Conservation (phyloP, 129 eudicot species). For the Oenanthe sinensis region DNA sequence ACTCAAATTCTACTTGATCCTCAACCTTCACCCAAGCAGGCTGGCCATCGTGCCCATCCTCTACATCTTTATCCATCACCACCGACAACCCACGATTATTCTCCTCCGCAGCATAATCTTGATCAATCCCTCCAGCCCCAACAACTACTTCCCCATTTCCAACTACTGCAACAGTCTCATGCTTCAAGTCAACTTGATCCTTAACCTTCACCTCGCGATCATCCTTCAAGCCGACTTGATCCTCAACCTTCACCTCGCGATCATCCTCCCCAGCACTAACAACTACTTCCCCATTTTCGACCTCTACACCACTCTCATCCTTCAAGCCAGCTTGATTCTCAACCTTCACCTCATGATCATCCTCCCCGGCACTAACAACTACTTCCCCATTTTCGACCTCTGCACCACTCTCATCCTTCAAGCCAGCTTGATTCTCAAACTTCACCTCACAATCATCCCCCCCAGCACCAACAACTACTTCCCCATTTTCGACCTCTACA, state of each 20-base stretch:
- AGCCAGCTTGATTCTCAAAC: slow-evolving; percentile 15
- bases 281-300: slow-evolving; percentile 13
- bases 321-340: slow-evolving; percentile 11
- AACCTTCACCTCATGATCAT: neutral
- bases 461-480: slow-evolving; percentile 11
- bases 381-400: slow-evolving; percentile 9
- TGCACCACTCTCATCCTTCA: neutral
- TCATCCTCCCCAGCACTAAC: slow-evolving; percentile 7
- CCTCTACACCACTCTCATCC: slow-evolving; percentile 1
- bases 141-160: slow-evolving; percentile 15
- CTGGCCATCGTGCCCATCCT: neutral
- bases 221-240: slow-evolving; percentile 1
- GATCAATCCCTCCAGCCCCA: slow-evolving; percentile 8
- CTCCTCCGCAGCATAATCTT: slow-evolving; percentile 12
- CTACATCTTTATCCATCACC: slow-evolving; percentile 5
- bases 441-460: slow-evolving; percentile 12
- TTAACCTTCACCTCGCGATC: neutral
- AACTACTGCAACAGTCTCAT: slow-evolving; percentile 4
- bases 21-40: slow-evolving; percentile 11
- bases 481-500: neutral
- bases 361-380: slow-evolving; percentile 16
- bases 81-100: slow-evolving; percentile 12
- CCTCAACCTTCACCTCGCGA: slow-evolving; percentile 13
- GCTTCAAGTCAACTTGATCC: neutral
- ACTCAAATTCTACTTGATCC: slow-evolving; percentile 17